phyloP scores from a whole-genome alignment of 2,329 filamentous ascomycete species.

The Aspergillus latus region DNA sequence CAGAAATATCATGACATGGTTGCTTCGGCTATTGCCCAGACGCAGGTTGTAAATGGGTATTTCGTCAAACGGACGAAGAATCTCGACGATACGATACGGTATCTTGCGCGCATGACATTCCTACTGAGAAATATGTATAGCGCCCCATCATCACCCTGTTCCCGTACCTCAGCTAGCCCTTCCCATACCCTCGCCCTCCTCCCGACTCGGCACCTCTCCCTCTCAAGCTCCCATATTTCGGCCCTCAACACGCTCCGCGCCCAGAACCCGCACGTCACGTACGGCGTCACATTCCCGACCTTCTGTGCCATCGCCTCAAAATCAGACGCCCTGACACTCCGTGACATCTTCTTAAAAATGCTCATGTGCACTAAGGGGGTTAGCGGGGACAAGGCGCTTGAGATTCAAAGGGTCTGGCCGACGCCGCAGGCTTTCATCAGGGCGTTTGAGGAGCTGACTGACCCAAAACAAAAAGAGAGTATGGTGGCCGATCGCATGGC shows the following conservation, averaged over 20 bases:
- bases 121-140: slow-evolving; percentile 65
- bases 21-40: slow-evolving; percentile 70
- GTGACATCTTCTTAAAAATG: slow-evolving; percentile 80
- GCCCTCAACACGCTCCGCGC: slow-evolving; percentile 59
- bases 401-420: slow-evolving; percentile 75
- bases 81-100: slow-evolving; percentile 75
- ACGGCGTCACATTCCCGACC: slow-evolving; percentile 67
- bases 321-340: slow-evolving; percentile 69
- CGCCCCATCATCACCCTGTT: not conserved
- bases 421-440: slow-evolving; percentile 71
- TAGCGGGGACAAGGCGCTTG: slow-evolving; percentile 73
- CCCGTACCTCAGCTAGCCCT: not conserved
- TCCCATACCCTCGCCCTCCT: slow-evolving; percentile 57
- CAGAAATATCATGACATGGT: slow-evolving; percentile 65
- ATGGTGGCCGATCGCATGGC: slow-evolving; percentile 59
- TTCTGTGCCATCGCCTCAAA: slow-evolving; percentile 74
- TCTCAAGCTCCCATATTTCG: slow-evolving; percentile 65
- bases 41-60: slow-evolving; percentile 75
- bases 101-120: slow-evolving; percentile 70
- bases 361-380: slow-evolving; percentile 76
- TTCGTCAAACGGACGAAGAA: slow-evolving; percentile 75
- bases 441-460: slow-evolving; percentile 59
- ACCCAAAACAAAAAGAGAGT: slow-evolving; percentile 56
- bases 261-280: slow-evolving; percentile 48
- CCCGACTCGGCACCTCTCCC: slow-evolving; percentile 60